phyloP scores from a whole-genome alignment of 495 filamentous ascomycete genomes.

The Aspergillus baeticus region DNA sequence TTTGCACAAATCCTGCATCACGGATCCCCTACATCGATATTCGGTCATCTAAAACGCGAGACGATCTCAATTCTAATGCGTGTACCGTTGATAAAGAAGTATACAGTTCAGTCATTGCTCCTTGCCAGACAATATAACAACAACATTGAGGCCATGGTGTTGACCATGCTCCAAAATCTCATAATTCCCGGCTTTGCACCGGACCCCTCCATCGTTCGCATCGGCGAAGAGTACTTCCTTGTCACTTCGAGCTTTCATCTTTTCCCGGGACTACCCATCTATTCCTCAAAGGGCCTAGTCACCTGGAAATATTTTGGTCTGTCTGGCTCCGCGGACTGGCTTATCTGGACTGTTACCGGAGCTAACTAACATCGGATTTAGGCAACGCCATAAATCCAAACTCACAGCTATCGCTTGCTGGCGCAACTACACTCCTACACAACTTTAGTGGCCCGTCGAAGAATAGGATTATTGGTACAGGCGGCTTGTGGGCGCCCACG shows the following conservation, averaged over 20 bases:
- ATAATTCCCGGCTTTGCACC: slow-evolving; percentile 6
- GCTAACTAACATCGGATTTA: neutral
- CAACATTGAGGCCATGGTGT: too few species aligned
- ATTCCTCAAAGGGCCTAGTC: neutral
- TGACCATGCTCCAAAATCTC: too few species aligned
- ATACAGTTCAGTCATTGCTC: too few species aligned
- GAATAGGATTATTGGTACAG: neutral
- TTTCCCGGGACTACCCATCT: neutral
- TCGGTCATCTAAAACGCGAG: too few species aligned
- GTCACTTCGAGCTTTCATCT: slow-evolving; percentile 1
- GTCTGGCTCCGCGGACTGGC: too few species aligned
- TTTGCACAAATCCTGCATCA: too few species aligned
- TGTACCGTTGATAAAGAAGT: too few species aligned
- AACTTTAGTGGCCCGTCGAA: neutral
- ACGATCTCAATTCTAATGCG: too few species aligned
- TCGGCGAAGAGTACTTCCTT: neutral
- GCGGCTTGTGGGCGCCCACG: neutral
- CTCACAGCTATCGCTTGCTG: neutral
- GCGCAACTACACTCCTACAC: neutral
- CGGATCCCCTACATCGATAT: too few species aligned
- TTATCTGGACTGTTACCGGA: neutral
- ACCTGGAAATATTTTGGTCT: slow-evolving; percentile 1
- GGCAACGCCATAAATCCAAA: slow-evolving; percentile 1
- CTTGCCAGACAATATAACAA: too few species aligned
- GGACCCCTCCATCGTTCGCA: neutral